Percentiles rank a stretch among this genome's conserved stretches.
phyloP scores from a whole-genome alignment of 2,329 filamentous ascomycete genomes.

The Exserohilum turcica region DNA sequence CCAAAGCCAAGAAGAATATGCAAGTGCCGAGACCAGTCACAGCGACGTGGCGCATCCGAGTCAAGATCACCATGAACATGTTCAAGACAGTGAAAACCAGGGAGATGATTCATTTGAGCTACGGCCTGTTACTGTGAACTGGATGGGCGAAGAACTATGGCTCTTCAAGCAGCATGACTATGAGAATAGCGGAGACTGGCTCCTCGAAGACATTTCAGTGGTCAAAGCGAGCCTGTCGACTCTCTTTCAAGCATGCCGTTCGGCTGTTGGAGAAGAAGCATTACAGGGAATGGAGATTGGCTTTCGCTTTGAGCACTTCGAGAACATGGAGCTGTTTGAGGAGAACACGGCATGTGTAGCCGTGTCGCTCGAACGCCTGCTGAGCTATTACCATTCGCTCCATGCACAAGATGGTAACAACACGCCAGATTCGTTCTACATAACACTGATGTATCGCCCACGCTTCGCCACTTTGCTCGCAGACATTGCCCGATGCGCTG shows the following conservation, averaged over 20 bases:
- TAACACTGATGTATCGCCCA: slow-evolving; percentile 60
- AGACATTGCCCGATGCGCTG: slow-evolving; percentile 58
- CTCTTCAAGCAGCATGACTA: slow-evolving; percentile 39
- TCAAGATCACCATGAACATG: slow-evolving; percentile 17
- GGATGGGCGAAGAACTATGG: slow-evolving; percentile 37
- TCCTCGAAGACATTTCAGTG: slow-evolving; percentile 34
- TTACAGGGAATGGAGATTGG: slow-evolving; percentile 57
- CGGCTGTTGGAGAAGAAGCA: slow-evolving; percentile 61
- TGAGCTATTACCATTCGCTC: slow-evolving; percentile 64
- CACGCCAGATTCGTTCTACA: slow-evolving; percentile 61
- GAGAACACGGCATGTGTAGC: slow-evolving; percentile 40
- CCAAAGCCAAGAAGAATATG: slow-evolving; percentile 12
- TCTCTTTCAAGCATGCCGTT: slow-evolving; percentile 62
- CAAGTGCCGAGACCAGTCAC: slow-evolving; percentile 7
- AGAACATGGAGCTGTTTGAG: slow-evolving; percentile 39
- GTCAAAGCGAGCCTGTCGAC: slow-evolving; percentile 50
- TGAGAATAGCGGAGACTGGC: slow-evolving; percentile 38
- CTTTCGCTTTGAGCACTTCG: slow-evolving; percentile 52
- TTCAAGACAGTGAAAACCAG: slow-evolving; percentile 8
- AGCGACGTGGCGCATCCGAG: slow-evolving; percentile 15
- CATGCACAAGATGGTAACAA: slow-evolving; percentile 63
- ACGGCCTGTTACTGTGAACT: slow-evolving; percentile 37
- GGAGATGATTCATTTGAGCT: slow-evolving; percentile 17
- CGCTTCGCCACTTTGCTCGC: slow-evolving; percentile 60
- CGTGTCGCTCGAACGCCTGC: slow-evolving; percentile 53